Conservation (phyloP, 345 rosid species). For the Zanthoxylum bungeanum region DNA sequence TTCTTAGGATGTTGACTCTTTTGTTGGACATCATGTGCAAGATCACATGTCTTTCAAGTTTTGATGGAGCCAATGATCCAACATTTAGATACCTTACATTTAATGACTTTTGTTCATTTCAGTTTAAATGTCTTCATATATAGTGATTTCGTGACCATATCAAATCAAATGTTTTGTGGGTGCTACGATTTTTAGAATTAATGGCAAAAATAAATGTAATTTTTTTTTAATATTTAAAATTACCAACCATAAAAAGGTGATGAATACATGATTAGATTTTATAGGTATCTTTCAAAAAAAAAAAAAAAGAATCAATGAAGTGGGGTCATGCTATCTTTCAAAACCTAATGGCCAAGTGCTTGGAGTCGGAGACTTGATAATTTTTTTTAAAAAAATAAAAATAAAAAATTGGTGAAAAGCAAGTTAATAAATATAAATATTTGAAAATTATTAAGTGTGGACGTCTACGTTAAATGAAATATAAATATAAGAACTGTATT, state of each 20-base stretch:
- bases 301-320: neutral
- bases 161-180: neutral
- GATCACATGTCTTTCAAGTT: conserved; percentile 11
- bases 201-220: neutral
- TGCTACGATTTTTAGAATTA: neutral
- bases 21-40: neutral
- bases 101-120: neutral
- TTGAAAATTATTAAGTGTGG: too few relatives aligned
- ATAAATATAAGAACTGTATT: too few relatives aligned
- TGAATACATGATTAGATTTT: neutral
- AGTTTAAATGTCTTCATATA: neutral
- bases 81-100: neutral
- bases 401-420: too few relatives aligned
- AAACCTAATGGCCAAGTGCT: neutral
- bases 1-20: conserved; percentile 28
- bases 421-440: too few relatives aligned
- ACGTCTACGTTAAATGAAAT: too few relatives aligned
- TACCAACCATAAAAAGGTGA: neutral
- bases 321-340: neutral
- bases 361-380: too few relatives aligned
- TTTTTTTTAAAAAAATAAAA: too few relatives aligned
- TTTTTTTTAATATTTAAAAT: too few relatives aligned
- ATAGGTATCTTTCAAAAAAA: neutral
- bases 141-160: neutral
- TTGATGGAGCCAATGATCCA: neutral